Conservation (phyloP, 2,329 filamentous ascomycete species). For the Pseudogymnoascus sp. region DNA sequence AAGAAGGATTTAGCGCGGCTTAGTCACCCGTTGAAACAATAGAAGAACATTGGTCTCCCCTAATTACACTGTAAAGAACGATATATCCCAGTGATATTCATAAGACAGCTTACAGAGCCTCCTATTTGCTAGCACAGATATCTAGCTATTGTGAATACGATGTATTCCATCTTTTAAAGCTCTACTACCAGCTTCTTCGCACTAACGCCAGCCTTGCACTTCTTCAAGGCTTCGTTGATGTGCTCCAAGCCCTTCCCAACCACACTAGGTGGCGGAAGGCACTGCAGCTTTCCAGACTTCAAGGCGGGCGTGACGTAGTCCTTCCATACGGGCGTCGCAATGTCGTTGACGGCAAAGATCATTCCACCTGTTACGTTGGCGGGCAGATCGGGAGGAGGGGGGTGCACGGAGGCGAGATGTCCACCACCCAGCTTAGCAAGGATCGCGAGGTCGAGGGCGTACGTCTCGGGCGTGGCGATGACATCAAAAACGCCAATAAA, state of each 20-base stretch:
- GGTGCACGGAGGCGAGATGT: conserved; percentile 30
- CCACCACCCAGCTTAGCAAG: conserved; percentile 25
- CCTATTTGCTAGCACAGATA: background rate
- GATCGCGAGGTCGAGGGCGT: conserved; percentile 18
- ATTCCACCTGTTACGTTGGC: conserved; percentile 24
- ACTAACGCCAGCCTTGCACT: conserved; percentile 21
- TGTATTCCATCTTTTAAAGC: conserved; percentile 11
- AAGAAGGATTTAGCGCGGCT: background rate
- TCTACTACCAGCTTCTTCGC: conserved; percentile 24
- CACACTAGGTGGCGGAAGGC: conserved; percentile 19
- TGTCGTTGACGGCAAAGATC: conserved; percentile 26
- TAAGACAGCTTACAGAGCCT: background rate
- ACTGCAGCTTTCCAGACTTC: conserved; percentile 17
- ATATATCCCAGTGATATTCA: background rate
- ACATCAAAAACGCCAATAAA: conserved; percentile 24
- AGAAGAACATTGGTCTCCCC: background rate
- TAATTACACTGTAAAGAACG: background rate
- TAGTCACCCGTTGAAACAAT: background rate
- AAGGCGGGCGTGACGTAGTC: conserved; percentile 23
- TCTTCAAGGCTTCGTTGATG: conserved; percentile 20
- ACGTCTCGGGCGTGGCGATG: conserved; percentile 17
- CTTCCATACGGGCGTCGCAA: conserved; percentile 20
- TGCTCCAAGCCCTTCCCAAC: conserved; percentile 22
- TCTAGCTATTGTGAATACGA: background rate
- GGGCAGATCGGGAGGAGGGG: conserved; percentile 22